phyloP scores from a whole-genome alignment of 176 grass and related monocot species.

The Alloteropsis semialata region DNA sequence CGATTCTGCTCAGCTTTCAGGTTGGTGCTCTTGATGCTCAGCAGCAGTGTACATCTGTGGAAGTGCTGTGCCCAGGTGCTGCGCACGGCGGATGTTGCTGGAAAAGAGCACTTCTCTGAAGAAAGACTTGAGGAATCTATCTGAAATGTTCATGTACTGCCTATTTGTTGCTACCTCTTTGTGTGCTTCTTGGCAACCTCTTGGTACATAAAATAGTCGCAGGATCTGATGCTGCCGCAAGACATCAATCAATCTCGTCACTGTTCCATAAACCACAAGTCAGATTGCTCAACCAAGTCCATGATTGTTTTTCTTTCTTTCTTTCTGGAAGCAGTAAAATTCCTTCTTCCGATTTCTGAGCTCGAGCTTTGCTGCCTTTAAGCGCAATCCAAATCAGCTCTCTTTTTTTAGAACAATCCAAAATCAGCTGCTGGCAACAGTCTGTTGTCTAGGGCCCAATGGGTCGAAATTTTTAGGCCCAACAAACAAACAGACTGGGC shows the following conservation, averaged over 20 bases:
- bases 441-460: neutral
- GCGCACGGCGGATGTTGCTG: neutral
- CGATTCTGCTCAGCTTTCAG: neutral
- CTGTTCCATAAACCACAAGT: neutral
- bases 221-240: neutral
- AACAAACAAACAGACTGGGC: neutral
- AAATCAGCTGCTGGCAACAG: no score
- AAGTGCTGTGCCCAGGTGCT: constrained; percentile 18
- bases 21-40: neutral
- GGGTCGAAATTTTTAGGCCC: neutral
- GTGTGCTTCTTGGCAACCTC: constrained; percentile 2
- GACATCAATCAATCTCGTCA: neutral
- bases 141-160: neutral
- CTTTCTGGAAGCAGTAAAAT: no score
- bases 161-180: neutral
- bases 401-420: no score
- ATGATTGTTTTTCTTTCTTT: neutral
- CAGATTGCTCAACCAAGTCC: neutral
- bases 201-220: neutral
- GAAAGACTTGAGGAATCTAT: neutral
- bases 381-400: no score
- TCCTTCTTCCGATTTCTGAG: neutral
- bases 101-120: neutral
- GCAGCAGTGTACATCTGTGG: neutral
- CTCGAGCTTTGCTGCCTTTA: no score